Base-by-base conservation (phyloP, 1,284 basidiomycete species). In the Cutaneotrichosporon sp. region DNA sequence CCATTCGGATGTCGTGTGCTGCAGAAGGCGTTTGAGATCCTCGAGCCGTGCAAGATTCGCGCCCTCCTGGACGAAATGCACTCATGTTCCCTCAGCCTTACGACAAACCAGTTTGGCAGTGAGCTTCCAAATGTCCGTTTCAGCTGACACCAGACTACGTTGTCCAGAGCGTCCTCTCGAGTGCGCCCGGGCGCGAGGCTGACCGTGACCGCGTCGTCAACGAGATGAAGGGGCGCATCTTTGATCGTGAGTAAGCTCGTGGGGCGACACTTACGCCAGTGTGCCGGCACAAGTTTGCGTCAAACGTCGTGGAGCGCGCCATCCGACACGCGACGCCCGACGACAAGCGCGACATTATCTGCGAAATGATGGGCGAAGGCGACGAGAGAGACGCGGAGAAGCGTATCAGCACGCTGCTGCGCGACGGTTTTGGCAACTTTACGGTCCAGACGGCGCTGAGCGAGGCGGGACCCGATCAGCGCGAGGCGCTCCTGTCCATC, bases 221-320 rank as follows among this genome's bases (percentile, higher is more conserved):
- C 10, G 83, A 84, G 65, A 81, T 97, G 54, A 83, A 82, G 20
- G 88, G 90, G 2, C 84, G 87, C 63, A 82, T 98, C 68, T 73
- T 92, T 33, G 77, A 80, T 57, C 83, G 70, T 73, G 35, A 62
- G 69, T 61, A n/a, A n/a, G n/a, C n/a, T n/a, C n/a, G n/a, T n/a
- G 10, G 9, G 21, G 0, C 4, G 8, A 34, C 14, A 33, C 18
- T 14, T 10, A 47, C 15, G 17, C 7, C 53, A 71, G 73, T 92
- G 80, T 82, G 88, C 1, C 82, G 85, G 44, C 93, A 97, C 77
- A 97, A 97, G 74, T 97, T 94, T 67, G 92, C 94, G 1, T 93
- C 89, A 5, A 98, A 98, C 67, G 96, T 98, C 17, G 88, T 90
- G 69, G 96, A 98, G 77, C 91, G 92, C 73, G 90, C 91, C 1